These are phyloP conservation scores for Parmelia sp. DNA, from an alignment of 495 filamentous ascomycete genomes.

Conservation along the genomic window DNA sequence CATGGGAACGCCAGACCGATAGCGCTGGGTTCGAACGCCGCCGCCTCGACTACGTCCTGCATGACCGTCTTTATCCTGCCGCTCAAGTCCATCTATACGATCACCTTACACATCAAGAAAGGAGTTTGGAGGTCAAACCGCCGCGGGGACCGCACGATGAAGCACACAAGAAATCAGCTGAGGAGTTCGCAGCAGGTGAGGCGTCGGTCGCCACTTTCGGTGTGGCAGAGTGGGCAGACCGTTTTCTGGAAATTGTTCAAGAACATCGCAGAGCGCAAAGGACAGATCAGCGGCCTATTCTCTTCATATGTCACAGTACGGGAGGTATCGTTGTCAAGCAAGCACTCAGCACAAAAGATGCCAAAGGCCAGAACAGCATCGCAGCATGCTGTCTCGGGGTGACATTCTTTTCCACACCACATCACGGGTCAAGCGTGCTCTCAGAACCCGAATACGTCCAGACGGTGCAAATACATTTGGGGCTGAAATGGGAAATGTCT, in stretches of 20 bases:
- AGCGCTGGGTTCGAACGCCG: conserved; percentile 24
- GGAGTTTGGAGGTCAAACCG: conserved; percentile 11
- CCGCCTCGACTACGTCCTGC: conserved; percentile 25
- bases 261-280: conserved; percentile 9
- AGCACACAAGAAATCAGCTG: conserved; percentile 1
- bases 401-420: conserved; percentile 56
- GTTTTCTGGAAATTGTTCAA: conserved; percentile 12
- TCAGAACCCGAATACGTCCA: conserved; percentile 50
- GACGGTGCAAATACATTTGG: conserved; percentile 49
- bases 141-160: not conserved
- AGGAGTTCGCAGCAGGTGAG: conserved; percentile 7
- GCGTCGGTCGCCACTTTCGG: conserved; percentile 16
- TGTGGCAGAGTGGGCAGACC: conserved; percentile 22
- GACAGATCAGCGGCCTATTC: conserved; percentile 43
- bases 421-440: conserved; percentile 60
- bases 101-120: conserved; percentile 18
- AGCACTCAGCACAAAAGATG: conserved; percentile 31
- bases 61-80: conserved; percentile 25
- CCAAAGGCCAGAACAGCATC: conserved; percentile 29
- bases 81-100: conserved; percentile 24
- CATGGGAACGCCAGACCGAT: conserved; percentile 30
- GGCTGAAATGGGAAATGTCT: conserved; percentile 49
- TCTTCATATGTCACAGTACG: conserved; percentile 62
- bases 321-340: conserved; percentile 46
- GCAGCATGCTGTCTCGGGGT: conserved; percentile 55